Evolutionary conservation across 495 filamentous ascomycete genomes (phyloP), one percentile per base, ranked within the genome.

Genomic region (Cryomyces antarcticus): DNA sequence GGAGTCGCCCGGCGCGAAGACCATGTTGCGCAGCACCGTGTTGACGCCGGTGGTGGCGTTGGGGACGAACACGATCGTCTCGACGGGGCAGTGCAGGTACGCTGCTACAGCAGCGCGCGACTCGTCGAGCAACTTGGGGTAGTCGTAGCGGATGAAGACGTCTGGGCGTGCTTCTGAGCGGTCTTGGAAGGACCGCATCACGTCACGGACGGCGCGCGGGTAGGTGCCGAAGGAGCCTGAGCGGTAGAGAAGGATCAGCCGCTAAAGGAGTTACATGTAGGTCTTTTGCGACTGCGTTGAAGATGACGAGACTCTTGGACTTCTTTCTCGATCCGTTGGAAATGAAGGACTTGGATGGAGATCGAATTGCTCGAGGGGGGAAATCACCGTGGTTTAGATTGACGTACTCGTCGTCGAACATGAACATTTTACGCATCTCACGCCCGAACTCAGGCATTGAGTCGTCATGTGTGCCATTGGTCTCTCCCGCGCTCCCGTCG

Each of bases 41-140:
- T 83, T 82, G 41, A 92, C 63, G 38, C 78, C 86, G 0, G 73
- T 77, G 0, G 83, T 87, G 38, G 82, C 79, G 59, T 95, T 94
- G 35, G 72, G 68, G 7, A 93, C 78, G 42, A 86, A 75, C 4
- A 92, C 85, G 38, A 77, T 61, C 13, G 77, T 77, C 0, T 72
- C 62, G 28, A 60, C 50, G 2, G 74, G 73, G 1, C 69, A 73
- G 44, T 77, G 61, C 38, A 95, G 63, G 12, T 82, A 47, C 4
- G 58, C 49, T 0, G 85, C 79, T 9, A 88, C 54, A 5, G 73
- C 74, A 3, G 42, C 54, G 12, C 87, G 79, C 4, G 73, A 73
- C 37, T 69, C 52, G 51, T 78, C 71, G 0, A 93, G 69, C 10
- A 73, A 57, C 2, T 58, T 31, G 0, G 73, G 68, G 43, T 72